Evolutionary conservation across 1,139 yeast genomes (phyloP).

Genomic region (Chernovozyma aurita): DNA sequence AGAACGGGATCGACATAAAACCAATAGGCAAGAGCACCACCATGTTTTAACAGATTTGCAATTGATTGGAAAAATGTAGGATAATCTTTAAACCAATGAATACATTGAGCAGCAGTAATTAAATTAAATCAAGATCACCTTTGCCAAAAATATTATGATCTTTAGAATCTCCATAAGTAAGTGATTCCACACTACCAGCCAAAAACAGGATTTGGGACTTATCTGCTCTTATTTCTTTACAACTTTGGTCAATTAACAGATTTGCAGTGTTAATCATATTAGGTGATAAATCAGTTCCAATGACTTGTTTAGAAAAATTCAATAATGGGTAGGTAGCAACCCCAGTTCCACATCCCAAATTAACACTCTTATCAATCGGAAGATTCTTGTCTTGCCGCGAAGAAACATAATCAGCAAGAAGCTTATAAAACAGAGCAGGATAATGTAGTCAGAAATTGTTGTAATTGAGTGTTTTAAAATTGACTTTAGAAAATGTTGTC

Average conservation of each 20-base stretch:
- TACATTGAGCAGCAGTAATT: conserved; percentile 43
- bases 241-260: conserved; percentile 18
- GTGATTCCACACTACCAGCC: conserved; percentile 34
- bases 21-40: conserved; percentile 42
- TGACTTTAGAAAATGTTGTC: conserved; percentile 61
- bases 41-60: conserved; percentile 27
- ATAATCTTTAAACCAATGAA: conserved; percentile 43
- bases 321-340: conserved; percentile 37
- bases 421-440: conserved; percentile 48
- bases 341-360: conserved; percentile 41
- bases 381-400: conserved; percentile 11
- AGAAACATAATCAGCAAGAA: conserved; percentile 28
- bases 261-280: conserved; percentile 34
- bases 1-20: conserved; percentile 39
- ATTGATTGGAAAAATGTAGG: conserved; percentile 26
- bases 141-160: conserved; percentile 4
- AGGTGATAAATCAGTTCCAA: conserved; percentile 33
- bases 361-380: conserved; percentile 24
- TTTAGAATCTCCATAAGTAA: conserved; percentile 13
- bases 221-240: conserved; percentile 23
- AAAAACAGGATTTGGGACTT: conserved; percentile 24
- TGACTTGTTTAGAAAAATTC: conserved; percentile 24
- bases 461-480: conserved; percentile 58
- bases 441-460: conserved; percentile 63
- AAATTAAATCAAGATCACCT: conserved; percentile 27